Percentiles rank a stretch among this genome's conserved stretches.
Conservation (phyloP, 2,329 filamentous ascomycete species). For the Penicillium sp. region DNA sequence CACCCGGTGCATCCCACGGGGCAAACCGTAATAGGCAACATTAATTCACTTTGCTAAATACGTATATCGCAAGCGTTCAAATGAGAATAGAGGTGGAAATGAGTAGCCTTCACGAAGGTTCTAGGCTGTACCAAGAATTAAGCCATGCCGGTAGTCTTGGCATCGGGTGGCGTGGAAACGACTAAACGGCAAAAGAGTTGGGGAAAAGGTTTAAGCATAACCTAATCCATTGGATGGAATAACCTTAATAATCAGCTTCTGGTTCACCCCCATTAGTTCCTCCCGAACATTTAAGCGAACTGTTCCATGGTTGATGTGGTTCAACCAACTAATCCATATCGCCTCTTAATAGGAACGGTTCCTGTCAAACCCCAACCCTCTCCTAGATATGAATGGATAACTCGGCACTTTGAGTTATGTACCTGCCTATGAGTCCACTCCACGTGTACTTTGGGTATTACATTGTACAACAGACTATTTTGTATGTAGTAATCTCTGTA, state of each 20-base stretch:
- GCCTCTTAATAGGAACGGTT: conserved; percentile 7
- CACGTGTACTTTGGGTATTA: not conserved
- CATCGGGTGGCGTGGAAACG: not conserved
- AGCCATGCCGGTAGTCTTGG: not conserved
- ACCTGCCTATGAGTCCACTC: not conserved
- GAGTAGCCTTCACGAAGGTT: not conserved
- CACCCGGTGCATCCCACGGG: not conserved
- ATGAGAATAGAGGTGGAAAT: not conserved
- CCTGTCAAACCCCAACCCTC: not conserved
- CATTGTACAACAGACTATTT: not conserved
- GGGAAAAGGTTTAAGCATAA: conserved; percentile 1
- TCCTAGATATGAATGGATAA: not conserved
- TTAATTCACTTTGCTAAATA: not conserved
- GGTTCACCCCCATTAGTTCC: not conserved
- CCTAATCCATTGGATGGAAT: not conserved
- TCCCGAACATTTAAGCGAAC: not conserved
- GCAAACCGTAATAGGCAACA: not conserved
- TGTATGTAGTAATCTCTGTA: not conserved
- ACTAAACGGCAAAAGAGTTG: not conserved
- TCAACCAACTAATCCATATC: not conserved
- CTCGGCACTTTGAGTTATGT: conserved; percentile 3
- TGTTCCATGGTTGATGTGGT: conserved; percentile 1
- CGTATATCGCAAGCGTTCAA: not conserved
- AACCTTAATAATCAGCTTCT: not conserved
- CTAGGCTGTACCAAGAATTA: not conserved